A percentile compares a stretch with the other conserved stretches of the same genome.
These are phyloP conservation scores for Moringa oleifera DNA, from an alignment of 345 rosid species.

Conservation along the genomic window DNA sequence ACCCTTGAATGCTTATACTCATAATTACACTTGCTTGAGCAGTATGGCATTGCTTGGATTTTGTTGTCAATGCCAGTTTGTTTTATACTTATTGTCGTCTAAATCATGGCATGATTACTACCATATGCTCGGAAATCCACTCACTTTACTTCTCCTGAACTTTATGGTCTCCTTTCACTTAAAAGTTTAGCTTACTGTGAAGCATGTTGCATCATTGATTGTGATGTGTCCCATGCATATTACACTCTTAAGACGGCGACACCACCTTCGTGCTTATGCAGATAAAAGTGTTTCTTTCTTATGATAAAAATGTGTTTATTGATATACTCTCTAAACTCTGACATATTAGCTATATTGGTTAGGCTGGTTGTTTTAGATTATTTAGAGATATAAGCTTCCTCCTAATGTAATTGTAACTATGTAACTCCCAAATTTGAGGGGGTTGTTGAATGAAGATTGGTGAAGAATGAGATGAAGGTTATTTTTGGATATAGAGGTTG, in stretches of 20 bases:
- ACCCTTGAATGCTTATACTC: conserved; percentile 7
- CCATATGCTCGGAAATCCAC: neutral
- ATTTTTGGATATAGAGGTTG: neutral
- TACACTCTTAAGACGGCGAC: no score
- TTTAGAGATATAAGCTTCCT: neutral
- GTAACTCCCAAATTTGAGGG: neutral
- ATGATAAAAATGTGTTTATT: neutral
- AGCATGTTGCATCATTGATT: neutral
- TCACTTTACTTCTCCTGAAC: neutral
- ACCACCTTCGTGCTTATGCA: no score
- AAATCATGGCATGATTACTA: neutral
- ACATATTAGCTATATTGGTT: no score
- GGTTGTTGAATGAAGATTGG: neutral
- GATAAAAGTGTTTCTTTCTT: no score
- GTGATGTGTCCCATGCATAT: no score
- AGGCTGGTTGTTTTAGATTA: neutral
- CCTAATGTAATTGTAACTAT: neutral
- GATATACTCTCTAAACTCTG: neutral
- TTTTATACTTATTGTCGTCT: neutral
- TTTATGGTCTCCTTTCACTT: neutral
- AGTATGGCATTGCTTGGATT: no score
- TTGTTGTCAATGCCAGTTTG: neutral
- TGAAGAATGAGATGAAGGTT: neutral
- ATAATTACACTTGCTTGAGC: neutral
- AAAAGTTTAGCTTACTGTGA: neutral